phyloP scores from a whole-genome alignment of 2,329 filamentous ascomycete species.

The Ophiocordyceps polyrhachis-furcata region DNA sequence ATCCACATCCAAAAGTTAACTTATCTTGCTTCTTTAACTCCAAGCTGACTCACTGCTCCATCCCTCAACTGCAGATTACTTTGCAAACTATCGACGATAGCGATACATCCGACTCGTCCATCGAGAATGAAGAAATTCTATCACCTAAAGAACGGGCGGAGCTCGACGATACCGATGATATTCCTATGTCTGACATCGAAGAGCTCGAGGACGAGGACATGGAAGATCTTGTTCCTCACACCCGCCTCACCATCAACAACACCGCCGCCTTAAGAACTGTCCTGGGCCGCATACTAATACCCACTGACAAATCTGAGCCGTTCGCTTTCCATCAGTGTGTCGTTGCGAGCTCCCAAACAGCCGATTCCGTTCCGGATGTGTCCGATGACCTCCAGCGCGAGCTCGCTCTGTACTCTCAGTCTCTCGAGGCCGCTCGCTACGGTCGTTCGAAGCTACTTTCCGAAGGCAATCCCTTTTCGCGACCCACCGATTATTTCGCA shows the following conservation, averaged over 20 bases:
- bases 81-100: slow-evolving; percentile 40
- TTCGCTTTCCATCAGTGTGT: slow-evolving; percentile 76
- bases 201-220: slow-evolving; percentile 61
- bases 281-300: slow-evolving; percentile 57
- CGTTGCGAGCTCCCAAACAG: slow-evolving; percentile 45
- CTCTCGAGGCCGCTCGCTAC: slow-evolving; percentile 55
- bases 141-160: slow-evolving; percentile 7
- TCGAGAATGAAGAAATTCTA: slow-evolving; percentile 55
- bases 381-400: slow-evolving; percentile 87
- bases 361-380: slow-evolving; percentile 54
- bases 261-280: slow-evolving; percentile 66
- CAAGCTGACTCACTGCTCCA: not conserved
- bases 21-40: not conserved
- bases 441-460: slow-evolving; percentile 59
- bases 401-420: slow-evolving; percentile 82
- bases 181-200: slow-evolving; percentile 74
- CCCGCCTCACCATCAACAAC: slow-evolving; percentile 95
- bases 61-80: slow-evolving; percentile 21
- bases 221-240: slow-evolving; percentile 75
- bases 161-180: slow-evolving; percentile 47
- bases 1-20: not conserved
- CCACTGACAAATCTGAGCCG: slow-evolving; percentile 44
- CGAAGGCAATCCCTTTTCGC: slow-evolving; percentile 70
- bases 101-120: slow-evolving; percentile 47
- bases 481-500: slow-evolving; percentile 89